These are phyloP conservation scores for Mikania micrantha DNA, from an alignment of 129 eudicot species.

Conservation along the genomic window DNA sequence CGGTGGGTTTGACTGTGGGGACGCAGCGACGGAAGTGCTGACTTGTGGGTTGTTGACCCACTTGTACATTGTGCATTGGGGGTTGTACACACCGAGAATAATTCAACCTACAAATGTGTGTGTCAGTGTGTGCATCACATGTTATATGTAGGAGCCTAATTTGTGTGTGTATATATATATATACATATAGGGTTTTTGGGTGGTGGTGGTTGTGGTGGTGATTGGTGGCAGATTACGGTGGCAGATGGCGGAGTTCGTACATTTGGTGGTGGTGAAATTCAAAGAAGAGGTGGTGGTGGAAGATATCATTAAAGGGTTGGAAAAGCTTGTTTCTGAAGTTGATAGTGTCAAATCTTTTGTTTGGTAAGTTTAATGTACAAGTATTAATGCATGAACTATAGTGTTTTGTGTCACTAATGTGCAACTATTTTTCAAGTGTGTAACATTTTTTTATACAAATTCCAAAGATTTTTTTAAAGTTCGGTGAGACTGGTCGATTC, in stretches of 20 bases:
- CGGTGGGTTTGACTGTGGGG: constrained; percentile 40
- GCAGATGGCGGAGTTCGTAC: constrained; percentile 62
- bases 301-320: constrained; percentile 71
- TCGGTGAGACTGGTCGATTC: no score
- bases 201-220: not conserved
- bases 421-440: not conserved
- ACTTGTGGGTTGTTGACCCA: constrained; percentile 19
- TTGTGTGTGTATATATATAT: not conserved
- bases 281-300: constrained; percentile 71
- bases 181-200: not conserved
- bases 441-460: not conserved
- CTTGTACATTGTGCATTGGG: constrained; percentile 26
- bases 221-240: constrained; percentile 12
- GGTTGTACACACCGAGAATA: constrained; percentile 20
- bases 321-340: constrained; percentile 59
- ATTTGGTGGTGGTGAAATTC: constrained; percentile 87
- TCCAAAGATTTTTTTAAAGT: not conserved
- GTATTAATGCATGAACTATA: not conserved
- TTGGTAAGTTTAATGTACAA: constrained; percentile 44
- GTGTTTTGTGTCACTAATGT: not conserved
- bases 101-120: constrained; percentile 20
- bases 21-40: constrained; percentile 40
- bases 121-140: constrained; percentile 39
- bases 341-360: constrained; percentile 81
- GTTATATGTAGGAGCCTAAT: constrained; percentile 14